Conservation (phyloP, 2,329 filamentous ascomycete genomes). For the Metarhizium album region DNA sequence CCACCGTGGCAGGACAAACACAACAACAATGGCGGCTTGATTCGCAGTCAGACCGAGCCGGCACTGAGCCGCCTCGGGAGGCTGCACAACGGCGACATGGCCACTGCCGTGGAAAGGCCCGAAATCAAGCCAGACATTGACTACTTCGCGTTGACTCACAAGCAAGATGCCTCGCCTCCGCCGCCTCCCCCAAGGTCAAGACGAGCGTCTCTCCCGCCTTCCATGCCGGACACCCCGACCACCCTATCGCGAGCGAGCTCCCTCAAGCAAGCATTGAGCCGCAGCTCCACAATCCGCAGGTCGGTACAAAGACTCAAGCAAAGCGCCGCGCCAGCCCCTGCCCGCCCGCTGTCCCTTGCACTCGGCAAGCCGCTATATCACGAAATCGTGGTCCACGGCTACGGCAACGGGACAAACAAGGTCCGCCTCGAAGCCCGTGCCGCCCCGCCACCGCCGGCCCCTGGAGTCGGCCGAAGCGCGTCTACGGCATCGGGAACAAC, state of each 20-base stretch:
- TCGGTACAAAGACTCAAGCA: slow-evolving; percentile 22
- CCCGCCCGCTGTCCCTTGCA: slow-evolving; percentile 8
- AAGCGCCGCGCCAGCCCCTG: slow-evolving; percentile 10
- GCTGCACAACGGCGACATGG: slow-evolving; percentile 7
- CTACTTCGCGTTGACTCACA: slow-evolving; percentile 36
- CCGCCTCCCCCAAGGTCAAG: slow-evolving; percentile 3
- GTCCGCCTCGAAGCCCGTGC: slow-evolving; percentile 17
- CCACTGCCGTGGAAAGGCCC: slow-evolving; percentile 11
- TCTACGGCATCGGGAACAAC: slow-evolving; percentile 18
- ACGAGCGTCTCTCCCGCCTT: slow-evolving; percentile 2
- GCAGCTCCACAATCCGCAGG: slow-evolving; percentile 23
- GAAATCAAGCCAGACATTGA: slow-evolving; percentile 48
- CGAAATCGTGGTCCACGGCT: slow-evolving; percentile 42
- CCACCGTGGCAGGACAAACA: slow-evolving; percentile 36
- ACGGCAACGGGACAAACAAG: slow-evolving; percentile 41
- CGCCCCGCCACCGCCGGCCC: background rate
- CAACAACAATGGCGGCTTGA: slow-evolving; percentile 16
- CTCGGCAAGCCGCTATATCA: slow-evolving; percentile 24
- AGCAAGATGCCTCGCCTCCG: slow-evolving; percentile 9
- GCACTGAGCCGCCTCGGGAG: slow-evolving; percentile 8
- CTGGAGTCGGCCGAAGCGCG: slow-evolving; percentile 13
- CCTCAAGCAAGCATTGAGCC: slow-evolving; percentile 18
- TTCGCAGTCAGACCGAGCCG: slow-evolving; percentile 19
- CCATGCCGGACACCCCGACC: slow-evolving; percentile 6
- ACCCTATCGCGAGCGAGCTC: slow-evolving; percentile 19